Base-by-base conservation (phyloP, 192 early-diverging fungal species). In the Coemansia sp. region DNA sequence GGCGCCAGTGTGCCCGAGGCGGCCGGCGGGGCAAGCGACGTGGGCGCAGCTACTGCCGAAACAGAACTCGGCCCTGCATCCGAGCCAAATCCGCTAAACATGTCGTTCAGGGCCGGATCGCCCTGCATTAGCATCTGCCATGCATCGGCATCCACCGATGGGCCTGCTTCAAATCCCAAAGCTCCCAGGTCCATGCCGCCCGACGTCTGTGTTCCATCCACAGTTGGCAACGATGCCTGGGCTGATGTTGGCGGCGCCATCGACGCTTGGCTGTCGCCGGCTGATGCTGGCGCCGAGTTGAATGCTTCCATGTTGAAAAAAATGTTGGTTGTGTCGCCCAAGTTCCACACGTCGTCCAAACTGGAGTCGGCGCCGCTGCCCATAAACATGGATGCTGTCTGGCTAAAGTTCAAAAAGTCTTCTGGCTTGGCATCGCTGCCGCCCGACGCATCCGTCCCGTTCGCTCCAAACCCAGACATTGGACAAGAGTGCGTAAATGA, bases 301-400 rank as follows among this genome's bases (percentile, higher is more conserved):
- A 75, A 81, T n/a, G 66, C 73, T 24, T 81, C 73, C 78, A 75
- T 81, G 53, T 81, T 75, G 73, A 75, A 75, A 47, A 69, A 81
- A 54, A 72, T 64, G 59, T 39, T 81, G 12, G 78, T 45, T 0
- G 64, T 54, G n/a, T 60, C 69, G 72, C 77, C 65, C 39, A 69
- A 65, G 19, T 65, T 64, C 76, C 76, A 73, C 38, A 79, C 41
- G 19, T 73, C 70, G 27, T 79, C 76, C 50, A 79, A 39, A 0
- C 66, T 60, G 6, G 39, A 19, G 22, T 58, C 66, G 32, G 37
- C 50, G 41, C 51, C 60, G 43, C 47, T 55, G 41, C 55, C 55
- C 37, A 63, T 58, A 17, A 63, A 72, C 60, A 66, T 62, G 2
- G 60, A 62, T 11, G 60, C 55, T 2, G 53, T 56, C 23, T 73